phyloP scores from a whole-genome alignment of 129 eudicot genomes.

The Kitagawia praeruptora region DNA sequence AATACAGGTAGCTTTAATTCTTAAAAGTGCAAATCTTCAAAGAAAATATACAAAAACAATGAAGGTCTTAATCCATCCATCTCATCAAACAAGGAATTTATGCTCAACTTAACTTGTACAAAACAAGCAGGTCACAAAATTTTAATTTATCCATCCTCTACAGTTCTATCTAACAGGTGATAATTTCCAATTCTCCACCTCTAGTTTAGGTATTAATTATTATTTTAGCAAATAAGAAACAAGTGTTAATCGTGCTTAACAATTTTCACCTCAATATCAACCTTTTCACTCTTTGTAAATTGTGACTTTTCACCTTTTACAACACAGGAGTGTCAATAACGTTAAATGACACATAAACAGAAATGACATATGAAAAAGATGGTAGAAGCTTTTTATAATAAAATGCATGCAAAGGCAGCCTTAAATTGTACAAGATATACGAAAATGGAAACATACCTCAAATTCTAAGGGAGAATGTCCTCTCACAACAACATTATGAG shows the following conservation, averaged over 20 bases:
- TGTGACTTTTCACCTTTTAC: background rate
- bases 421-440: background rate
- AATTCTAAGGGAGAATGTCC: conserved; percentile 63
- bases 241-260: too few relatives aligned
- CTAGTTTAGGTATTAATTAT: too few relatives aligned
- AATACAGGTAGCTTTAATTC: too few relatives aligned
- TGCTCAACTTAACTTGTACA: too few relatives aligned
- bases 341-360: background rate
- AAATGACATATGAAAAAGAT: background rate
- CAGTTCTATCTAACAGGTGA: too few relatives aligned
- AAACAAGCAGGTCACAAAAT: too few relatives aligned
- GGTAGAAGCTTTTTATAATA: too few relatives aligned
- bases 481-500: conserved; percentile 61
- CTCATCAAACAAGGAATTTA: background rate
- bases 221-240: too few relatives aligned
- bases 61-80: background rate
- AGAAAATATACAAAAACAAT: too few relatives aligned
- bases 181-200: too few relatives aligned
- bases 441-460: conserved; percentile 40
- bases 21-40: background rate
- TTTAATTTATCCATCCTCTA: too few relatives aligned
- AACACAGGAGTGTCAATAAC: background rate
- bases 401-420: background rate
- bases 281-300: background rate
- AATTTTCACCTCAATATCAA: background rate